These are phyloP conservation scores for Russula brevipes DNA, from an alignment of 768 basidiomycete species.

Conservation along the genomic window DNA sequence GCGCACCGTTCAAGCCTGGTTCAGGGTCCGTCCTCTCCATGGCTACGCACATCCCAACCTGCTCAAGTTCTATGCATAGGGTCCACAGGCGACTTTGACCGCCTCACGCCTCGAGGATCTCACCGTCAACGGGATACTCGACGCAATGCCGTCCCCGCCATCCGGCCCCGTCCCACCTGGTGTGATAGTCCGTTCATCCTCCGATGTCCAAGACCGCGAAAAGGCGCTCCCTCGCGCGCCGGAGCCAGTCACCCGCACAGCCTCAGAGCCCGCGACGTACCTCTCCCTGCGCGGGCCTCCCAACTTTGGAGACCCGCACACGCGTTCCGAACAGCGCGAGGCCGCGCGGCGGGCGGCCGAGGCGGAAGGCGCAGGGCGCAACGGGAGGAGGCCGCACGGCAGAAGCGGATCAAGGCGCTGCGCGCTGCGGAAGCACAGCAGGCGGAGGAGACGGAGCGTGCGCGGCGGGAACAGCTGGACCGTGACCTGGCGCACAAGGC, in stretches of 20 bases:
- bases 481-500: conserved; percentile 12
- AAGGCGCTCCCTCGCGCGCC: conserved; percentile 18
- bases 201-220: conserved; percentile 7
- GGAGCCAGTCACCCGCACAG: background rate
- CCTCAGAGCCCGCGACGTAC: background rate
- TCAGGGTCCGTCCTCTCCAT: conserved; percentile 14
- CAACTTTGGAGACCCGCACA: conserved; percentile 12
- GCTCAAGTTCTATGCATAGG: conserved; percentile 3
- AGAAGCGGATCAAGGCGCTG: conserved; percentile 19
- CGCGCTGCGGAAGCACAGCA: conserved; percentile 8
- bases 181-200: background rate
- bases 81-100: conserved; percentile 17
- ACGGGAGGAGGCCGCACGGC: conserved; percentile 12
- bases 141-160: conserved; percentile 13
- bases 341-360: background rate
- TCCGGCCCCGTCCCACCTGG: background rate
- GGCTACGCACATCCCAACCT: background rate
- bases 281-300: conserved; percentile 11
- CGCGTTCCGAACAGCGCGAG: conserved; percentile 13
- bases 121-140: conserved; percentile 4
- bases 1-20: conserved; percentile 24
- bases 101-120: conserved; percentile 17
- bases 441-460: conserved; percentile 8
- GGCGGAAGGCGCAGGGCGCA: background rate
- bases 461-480: conserved; percentile 13